Evolutionary conservation across 2,329 filamentous ascomycete genomes (phyloP), one percentile per base, ranked within the genome.

Genomic region (Berkeleyomyces basicola): DNA sequence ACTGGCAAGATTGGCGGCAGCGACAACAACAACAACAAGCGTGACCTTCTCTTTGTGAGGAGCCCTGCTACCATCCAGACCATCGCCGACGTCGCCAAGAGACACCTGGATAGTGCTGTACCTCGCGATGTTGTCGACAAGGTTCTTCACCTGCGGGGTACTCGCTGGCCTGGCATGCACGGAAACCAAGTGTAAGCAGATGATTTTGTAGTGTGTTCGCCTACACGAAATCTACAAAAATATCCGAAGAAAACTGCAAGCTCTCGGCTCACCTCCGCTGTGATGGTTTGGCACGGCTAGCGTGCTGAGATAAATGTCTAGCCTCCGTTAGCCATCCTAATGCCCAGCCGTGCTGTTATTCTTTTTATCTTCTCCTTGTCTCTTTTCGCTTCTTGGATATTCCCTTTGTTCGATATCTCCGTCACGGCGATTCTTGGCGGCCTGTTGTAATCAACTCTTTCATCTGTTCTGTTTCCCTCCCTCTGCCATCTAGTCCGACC

Each of bases 11-110:
- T 59, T 63, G 66, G 66, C 57, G 69, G 67, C 40, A 70, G 65
- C 62, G 68, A 68, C 61, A 67, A 65, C 61, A 70, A 70, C 69
- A 70, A 66, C 63, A 64, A 44, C 64, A 67, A 66, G 64, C 63
- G 66, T 59, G 49, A 70, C 36, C 61, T 73, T 60, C 66, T 68
- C 36, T 65, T 64, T 42, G 31, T 31, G 57, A 60, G 57, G 3
- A 63, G 59, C 9, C 61, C 61, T 16, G 36, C 49, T 14, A 33
- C 44, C 9, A 36, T 53, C 31, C 51, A 51, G 14, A 53, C 63
- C 14, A 10, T 64, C 6, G 51, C 59, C 9, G 49, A 51, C 16
- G 31, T 58, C 7, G 53, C 47, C 40, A 61, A 61, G 51, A 64
- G 61, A 59, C 63, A 64, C 16, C 42, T 64, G 33, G 36, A 59